Percentiles rank a stretch among this genome's conserved stretches.
Evolutionary conservation across 2,329 filamentous ascomycete species (phyloP).

Genomic region (Cucurbitaria berberidis): DNA sequence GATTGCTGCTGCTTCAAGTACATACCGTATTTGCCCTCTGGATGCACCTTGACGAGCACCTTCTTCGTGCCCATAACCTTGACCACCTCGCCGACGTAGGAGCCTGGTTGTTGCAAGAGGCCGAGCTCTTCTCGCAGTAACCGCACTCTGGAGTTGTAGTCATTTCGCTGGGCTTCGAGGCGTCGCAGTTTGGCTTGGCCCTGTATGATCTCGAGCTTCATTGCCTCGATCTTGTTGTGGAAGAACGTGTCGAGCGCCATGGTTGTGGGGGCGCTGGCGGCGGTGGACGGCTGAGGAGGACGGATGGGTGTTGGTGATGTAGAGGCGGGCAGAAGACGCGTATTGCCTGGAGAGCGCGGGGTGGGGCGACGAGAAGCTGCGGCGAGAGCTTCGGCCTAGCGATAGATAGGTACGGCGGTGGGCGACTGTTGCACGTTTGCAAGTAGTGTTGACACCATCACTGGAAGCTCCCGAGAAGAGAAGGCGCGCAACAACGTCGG

Average conservation of each 20-base stretch:
- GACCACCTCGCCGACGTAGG: slow-evolving; percentile 98
- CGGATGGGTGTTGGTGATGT: slow-evolving; percentile 4
- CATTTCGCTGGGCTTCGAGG: slow-evolving; percentile 96
- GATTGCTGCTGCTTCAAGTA: slow-evolving; percentile 7
- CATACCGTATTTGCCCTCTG: slow-evolving; percentile 98
- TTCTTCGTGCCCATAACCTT: slow-evolving; percentile 99
- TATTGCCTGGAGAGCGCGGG: background rate
- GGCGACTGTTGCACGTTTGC: background rate
- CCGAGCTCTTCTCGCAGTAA: slow-evolving; percentile 94
- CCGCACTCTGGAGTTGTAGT: slow-evolving; percentile 98
- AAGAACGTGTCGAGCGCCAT: slow-evolving; percentile 99
- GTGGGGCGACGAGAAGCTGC: background rate
- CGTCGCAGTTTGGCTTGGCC: slow-evolving; percentile 93
- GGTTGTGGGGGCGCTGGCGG: slow-evolving; percentile 53
- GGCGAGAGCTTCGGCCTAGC: background rate
- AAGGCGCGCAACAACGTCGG: slow-evolving; percentile 13
- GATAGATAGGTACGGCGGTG: background rate
- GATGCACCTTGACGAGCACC: slow-evolving; percentile 97
- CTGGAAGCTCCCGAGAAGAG: slow-evolving; percentile 26
- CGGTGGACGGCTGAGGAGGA: slow-evolving; percentile 7
- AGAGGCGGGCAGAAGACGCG: slow-evolving; percentile 1
- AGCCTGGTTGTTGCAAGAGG: slow-evolving; percentile 93
- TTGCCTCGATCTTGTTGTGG: slow-evolving; percentile 99
- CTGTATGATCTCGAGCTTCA: slow-evolving; percentile 99
- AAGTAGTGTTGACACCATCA: slow-evolving; percentile 4